These are phyloP conservation scores for Trametes cingulata DNA, from an alignment of 768 basidiomycete genomes.

Conservation along the genomic window DNA sequence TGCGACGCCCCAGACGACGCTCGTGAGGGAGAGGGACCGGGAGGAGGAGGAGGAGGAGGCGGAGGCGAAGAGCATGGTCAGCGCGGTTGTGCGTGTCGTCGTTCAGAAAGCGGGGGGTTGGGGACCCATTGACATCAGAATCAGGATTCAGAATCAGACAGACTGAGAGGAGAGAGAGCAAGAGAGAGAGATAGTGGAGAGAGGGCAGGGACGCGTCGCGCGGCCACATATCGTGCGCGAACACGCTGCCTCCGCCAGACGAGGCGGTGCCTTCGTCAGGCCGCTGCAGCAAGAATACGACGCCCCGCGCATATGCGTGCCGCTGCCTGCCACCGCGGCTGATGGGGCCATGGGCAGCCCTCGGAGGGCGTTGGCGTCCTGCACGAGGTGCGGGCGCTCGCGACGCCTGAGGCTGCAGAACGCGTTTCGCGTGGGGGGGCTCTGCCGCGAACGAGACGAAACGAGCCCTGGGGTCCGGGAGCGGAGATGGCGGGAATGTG, in stretches of 20 bases:
- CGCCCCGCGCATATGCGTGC: conserved; percentile 8
- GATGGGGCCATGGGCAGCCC: conserved; percentile 8
- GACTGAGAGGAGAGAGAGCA: too few species aligned
- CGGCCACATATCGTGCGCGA: conserved; percentile 8
- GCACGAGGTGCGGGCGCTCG: conserved; percentile 5
- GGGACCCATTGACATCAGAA: conserved; percentile 14
- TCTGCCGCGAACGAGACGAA: not conserved
- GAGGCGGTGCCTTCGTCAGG: conserved; percentile 14
- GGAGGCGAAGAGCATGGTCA: conserved; percentile 14
- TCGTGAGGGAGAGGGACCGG: conserved; percentile 18
- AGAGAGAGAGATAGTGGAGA: conserved; percentile 17
- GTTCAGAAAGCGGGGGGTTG: conserved; percentile 4
- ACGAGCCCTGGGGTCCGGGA: not conserved
- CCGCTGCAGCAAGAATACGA: too few species aligned
- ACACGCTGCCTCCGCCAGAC: conserved; percentile 13
- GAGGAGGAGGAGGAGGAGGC: too few species aligned
- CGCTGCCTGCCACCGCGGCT: conserved; percentile 3
- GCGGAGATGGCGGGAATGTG: not conserved
- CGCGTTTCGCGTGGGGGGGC: not conserved
- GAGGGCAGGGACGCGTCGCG: not conserved
- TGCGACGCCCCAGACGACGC: conserved; percentile 19
- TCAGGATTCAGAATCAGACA: too few species aligned
- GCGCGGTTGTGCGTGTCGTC: not conserved
- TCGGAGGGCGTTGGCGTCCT: conserved; percentile 4
- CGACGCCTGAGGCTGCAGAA: not conserved